A percentile compares a stretch with the other conserved stretches of the same genome.
These are phyloP conservation scores for Camelina neglecta DNA, from an alignment of 345 rosid genomes.

Conservation along the genomic window DNA sequence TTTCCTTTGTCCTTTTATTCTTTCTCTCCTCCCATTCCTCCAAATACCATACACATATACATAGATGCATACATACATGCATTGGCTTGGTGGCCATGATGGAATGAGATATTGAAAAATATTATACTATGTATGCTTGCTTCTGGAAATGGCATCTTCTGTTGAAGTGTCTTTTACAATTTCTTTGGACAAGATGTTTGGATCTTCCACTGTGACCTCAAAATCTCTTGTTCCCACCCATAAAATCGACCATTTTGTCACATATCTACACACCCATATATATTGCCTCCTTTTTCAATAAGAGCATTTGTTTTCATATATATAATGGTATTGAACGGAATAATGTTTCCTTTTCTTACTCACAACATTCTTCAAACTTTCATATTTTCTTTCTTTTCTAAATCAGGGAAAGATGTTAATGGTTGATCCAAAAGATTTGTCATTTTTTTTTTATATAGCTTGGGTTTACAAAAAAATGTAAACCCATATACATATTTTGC, in stretches of 20 bases:
- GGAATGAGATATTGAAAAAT: conserved; percentile 21
- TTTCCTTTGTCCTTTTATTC: conserved; percentile 25
- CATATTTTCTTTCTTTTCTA: too few relatives aligned
- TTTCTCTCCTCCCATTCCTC: conserved; percentile 42
- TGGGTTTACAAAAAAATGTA: too few relatives aligned
- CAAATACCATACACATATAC: conserved; percentile 24
- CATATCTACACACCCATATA: conserved; percentile 3
- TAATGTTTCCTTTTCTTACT: background rate
- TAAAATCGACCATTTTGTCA: conserved; percentile 31
- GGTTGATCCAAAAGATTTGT: too few relatives aligned
- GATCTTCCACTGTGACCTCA: conserved; percentile 32
- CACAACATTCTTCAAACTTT: too few relatives aligned
- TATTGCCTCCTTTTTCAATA: conserved; percentile 15
- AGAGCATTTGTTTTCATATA: background rate
- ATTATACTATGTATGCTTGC: conserved; percentile 29
- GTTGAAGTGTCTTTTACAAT: conserved; percentile 32
- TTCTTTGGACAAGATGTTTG: conserved; percentile 30
- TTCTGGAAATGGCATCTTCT: conserved; percentile 40
- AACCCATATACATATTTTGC: too few relatives aligned
- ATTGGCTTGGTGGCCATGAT: conserved; percentile 23
- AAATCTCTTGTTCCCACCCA: conserved; percentile 33
- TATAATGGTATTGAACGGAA: background rate
- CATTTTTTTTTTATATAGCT: too few relatives aligned
- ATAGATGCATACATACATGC: conserved; percentile 2
- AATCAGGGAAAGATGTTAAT: too few relatives aligned